phyloP scores from a whole-genome alignment of 1,139 yeast genomes.

The Eremothecium cymbalariae region DNA sequence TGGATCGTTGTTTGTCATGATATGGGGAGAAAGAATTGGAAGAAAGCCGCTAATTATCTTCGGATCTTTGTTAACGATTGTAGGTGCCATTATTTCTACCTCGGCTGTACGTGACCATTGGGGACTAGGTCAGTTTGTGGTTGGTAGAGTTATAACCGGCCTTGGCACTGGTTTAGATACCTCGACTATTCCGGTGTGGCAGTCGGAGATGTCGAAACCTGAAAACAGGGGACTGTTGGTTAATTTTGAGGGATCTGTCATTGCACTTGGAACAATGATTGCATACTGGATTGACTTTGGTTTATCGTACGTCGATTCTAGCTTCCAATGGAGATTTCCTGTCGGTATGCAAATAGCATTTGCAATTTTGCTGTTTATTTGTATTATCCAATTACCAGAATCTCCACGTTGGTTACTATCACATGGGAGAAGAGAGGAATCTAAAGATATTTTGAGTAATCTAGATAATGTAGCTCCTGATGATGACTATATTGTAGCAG shows the following conservation, averaged over 20 bases:
- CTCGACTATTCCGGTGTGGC: slow-evolving; percentile 76
- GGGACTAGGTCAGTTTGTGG: slow-evolving; percentile 56
- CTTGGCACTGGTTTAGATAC: slow-evolving; percentile 72
- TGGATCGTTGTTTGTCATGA: slow-evolving; percentile 61
- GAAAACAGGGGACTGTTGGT: slow-evolving; percentile 67
- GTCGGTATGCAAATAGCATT: slow-evolving; percentile 41
- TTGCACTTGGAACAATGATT: slow-evolving; percentile 61
- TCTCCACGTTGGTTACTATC: slow-evolving; percentile 70
- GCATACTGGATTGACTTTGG: slow-evolving; percentile 80
- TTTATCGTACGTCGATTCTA: slow-evolving; percentile 44
- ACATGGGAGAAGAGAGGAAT: slow-evolving; percentile 45
- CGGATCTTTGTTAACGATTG: slow-evolving; percentile 51
- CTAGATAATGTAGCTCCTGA: slow-evolving; percentile 28
- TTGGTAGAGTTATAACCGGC: slow-evolving; percentile 74
- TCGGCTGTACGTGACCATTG: slow-evolving; percentile 43
- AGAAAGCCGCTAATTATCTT: slow-evolving; percentile 54
- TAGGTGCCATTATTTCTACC: slow-evolving; percentile 61
- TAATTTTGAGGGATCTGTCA: slow-evolving; percentile 59
- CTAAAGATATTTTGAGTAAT: slow-evolving; percentile 31
- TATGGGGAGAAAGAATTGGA: slow-evolving; percentile 56
- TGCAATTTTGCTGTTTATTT: slow-evolving; percentile 33
- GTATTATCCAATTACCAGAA: slow-evolving; percentile 45
- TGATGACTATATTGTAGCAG: slow-evolving; percentile 43
- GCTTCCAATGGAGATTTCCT: slow-evolving; percentile 46
- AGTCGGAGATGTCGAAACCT: slow-evolving; percentile 68